Evolutionary conservation across 768 basidiomycete genomes (phyloP).

Genomic region (Leccinum boreale): DNA sequence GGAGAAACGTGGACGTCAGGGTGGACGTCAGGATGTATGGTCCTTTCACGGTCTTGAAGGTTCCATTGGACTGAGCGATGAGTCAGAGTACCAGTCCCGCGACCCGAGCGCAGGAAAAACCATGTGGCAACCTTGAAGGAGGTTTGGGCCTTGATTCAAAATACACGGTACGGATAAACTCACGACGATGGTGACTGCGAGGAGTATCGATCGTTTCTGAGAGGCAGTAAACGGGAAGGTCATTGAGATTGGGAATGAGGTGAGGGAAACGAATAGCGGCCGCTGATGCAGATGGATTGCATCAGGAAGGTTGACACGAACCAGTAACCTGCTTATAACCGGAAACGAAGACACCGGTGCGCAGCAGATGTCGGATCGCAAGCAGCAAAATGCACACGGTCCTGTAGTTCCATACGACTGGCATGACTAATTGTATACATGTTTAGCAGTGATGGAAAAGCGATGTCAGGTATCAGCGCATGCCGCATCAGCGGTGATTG

Average conservation of each 20-base stretch:
- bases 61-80: conserved; percentile 3
- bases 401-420: not conserved
- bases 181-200: conserved; percentile 27
- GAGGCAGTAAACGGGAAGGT: conserved; percentile 24
- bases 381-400: not conserved
- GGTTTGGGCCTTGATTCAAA: not conserved
- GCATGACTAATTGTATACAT: not conserved
- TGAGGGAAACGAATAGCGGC: not conserved
- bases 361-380: not conserved
- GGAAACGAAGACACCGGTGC: not conserved
- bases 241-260: conserved; percentile 11
- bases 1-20: not conserved
- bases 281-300: not conserved
- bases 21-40: not conserved
- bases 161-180: not conserved
- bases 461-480: not conserved
- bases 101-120: conserved; percentile 18
- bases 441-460: not conserved
- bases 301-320: not conserved
- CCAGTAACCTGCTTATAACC: not conserved
- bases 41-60: not conserved
- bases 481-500: not conserved
- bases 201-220: conserved; percentile 29
- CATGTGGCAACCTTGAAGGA: conserved; percentile 16
- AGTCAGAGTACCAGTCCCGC: not conserved